Conservation (phyloP, 2,329 filamentous ascomycete genomes). For the Trichothecium roseum region DNA sequence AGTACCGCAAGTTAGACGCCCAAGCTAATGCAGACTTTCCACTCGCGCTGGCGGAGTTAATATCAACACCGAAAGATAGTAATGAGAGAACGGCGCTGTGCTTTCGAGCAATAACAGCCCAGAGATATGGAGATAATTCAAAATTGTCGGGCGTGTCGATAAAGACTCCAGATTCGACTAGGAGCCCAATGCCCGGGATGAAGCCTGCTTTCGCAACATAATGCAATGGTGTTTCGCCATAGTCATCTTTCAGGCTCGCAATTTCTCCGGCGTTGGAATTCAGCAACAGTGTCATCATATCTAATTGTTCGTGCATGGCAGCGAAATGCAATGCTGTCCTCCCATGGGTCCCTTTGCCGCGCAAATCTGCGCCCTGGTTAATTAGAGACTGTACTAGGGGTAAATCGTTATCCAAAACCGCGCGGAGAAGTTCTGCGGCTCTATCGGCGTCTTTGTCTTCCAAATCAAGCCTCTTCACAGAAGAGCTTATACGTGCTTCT, state of each 20-base stretch:
- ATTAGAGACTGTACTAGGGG: constrained; percentile 11
- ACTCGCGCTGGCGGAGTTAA: constrained; percentile 1
- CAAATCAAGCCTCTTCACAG: constrained; percentile 7
- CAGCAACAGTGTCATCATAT: no score
- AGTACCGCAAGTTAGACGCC: not conserved
- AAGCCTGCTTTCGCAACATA: constrained; percentile 1
- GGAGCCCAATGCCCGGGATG: constrained; percentile 1
- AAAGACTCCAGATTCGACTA: not conserved
- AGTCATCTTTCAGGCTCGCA: constrained; percentile 9
- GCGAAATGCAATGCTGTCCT: no score
- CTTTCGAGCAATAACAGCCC: constrained; percentile 3
- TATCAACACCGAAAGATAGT: constrained; percentile 1
- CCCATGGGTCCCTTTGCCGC: no score
- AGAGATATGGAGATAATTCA: constrained; percentile 4
- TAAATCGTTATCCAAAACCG: constrained; percentile 10
- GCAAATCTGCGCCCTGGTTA: constrained; percentile 8
- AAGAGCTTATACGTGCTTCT: constrained; percentile 5
- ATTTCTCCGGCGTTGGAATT: no score
- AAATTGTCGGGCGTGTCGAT: not conserved
- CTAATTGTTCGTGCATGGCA: no score
- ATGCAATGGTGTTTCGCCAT: constrained; percentile 3
- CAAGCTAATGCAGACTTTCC: constrained; percentile 3
- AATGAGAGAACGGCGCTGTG: not conserved
- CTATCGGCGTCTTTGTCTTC: constrained; percentile 10
- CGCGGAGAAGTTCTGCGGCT: constrained; percentile 12